phyloP scores from a whole-genome alignment of 2,329 filamentous ascomycete species.

The Pseudogymnoascus sp. region DNA sequence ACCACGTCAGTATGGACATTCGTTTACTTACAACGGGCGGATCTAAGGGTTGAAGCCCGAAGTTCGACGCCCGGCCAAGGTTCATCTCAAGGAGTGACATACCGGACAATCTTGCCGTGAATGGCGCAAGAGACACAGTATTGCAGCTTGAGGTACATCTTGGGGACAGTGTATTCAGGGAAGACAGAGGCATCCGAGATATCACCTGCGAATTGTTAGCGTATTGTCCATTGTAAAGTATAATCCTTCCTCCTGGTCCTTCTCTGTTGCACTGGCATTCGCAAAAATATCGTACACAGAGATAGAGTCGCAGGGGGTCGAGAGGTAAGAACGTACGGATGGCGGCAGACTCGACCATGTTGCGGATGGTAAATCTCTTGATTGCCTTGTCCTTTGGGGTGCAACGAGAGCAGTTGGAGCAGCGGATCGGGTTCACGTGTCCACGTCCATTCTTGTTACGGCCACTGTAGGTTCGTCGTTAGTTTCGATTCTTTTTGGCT shows the following conservation, averaged over 20 bases:
- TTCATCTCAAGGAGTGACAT: constrained; percentile 56
- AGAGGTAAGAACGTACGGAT: constrained; percentile 69
- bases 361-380: constrained; percentile 99
- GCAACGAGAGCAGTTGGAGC: constrained; percentile 72
- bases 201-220: constrained; percentile 62
- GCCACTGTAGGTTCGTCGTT: constrained; percentile 51
- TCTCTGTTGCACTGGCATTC: neutral
- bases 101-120: constrained; percentile 99
- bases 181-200: constrained; percentile 99
- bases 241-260: neutral
- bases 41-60: constrained; percentile 27
- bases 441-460: constrained; percentile 99
- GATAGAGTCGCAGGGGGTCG: neutral
- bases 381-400: constrained; percentile 94
- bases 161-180: constrained; percentile 97
- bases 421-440: constrained; percentile 99
- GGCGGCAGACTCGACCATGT: constrained; percentile 99
- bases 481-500: constrained; percentile 8
- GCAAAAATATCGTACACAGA: constrained; percentile 9
- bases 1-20: neutral
- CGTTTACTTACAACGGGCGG: neutral
- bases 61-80: constrained; percentile 42
- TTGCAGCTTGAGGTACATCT: constrained; percentile 99
- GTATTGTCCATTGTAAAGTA: constrained; percentile 12
- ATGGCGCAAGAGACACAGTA: constrained; percentile 99